Conservation (phyloP, 208 protist species). For the Leishmania arabica region DNA sequence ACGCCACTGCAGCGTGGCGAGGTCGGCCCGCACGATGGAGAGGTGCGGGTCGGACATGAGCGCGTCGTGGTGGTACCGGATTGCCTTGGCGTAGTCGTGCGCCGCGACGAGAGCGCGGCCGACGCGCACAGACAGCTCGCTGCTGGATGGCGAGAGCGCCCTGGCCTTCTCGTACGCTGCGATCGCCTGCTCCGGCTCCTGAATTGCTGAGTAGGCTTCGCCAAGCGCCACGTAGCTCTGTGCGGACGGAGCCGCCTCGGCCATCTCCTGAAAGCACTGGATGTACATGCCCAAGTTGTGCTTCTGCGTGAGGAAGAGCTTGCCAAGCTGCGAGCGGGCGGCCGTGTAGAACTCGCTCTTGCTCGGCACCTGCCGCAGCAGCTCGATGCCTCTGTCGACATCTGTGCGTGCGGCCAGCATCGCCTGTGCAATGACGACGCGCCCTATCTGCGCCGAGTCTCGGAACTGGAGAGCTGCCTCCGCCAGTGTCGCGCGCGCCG, state of each 20-base stretch:
- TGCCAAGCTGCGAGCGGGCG: conserved; percentile 87
- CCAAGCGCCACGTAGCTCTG: conserved; percentile 86
- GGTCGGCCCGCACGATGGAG: conserved; percentile 84
- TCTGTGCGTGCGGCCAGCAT: conserved; percentile 87
- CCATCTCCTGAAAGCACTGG: conserved; percentile 91
- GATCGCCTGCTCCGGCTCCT: conserved; percentile 92
- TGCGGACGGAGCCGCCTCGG: conserved; percentile 68
- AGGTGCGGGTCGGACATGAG: conserved; percentile 64
- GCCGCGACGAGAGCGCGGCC: conserved; percentile 92
- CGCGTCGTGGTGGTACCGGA: conserved; percentile 92
- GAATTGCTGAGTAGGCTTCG: conserved; percentile 88
- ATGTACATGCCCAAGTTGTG: conserved; percentile 83
- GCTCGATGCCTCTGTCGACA: conserved; percentile 81
- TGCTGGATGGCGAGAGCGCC: conserved; percentile 81
- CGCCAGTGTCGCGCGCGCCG: conserved; percentile 65
- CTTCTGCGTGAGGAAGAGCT: conserved; percentile 85
- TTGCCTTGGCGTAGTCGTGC: conserved; percentile 93
- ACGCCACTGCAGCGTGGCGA: conserved; percentile 91
- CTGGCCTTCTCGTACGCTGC: conserved; percentile 88
- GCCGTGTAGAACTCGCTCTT: conserved; percentile 77
- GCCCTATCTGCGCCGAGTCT: conserved; percentile 69
- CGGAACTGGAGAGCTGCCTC: conserved; percentile 68
- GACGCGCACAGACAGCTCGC: conserved; percentile 89
- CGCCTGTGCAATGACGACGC: conserved; percentile 80
- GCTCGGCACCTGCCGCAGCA: conserved; percentile 75